Conservation (phyloP, 768 basidiomycete species). For the Rhizopogon rudus region DNA sequence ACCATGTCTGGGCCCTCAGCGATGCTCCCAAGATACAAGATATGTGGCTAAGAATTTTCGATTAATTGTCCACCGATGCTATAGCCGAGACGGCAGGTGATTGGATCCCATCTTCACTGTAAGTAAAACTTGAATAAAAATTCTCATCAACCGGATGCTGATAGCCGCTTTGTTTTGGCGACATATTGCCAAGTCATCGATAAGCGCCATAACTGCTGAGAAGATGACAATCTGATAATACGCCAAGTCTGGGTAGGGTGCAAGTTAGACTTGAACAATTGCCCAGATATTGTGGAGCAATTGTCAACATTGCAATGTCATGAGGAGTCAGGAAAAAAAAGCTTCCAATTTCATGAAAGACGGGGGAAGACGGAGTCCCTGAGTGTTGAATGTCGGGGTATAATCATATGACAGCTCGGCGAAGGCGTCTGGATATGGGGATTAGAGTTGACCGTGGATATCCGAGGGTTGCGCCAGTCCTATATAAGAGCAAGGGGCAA, state of each 20-base stretch:
- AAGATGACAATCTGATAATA: neutral
- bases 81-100: neutral
- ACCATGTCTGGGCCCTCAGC: neutral
- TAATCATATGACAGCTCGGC: constrained; percentile 8
- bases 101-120: neutral
- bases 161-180: neutral
- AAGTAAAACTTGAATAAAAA: neutral
- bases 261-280: too few relatives aligned
- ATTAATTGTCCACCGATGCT: neutral
- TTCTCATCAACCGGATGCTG: neutral
- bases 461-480: neutral
- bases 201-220: neutral
- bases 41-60: constrained; percentile 1
- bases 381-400: constrained; percentile 7
- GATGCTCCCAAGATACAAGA: neutral
- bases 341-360: neutral
- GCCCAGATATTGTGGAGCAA: neutral
- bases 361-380: constrained; percentile 15
- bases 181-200: neutral
- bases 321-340: neutral
- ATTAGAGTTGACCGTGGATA: constrained; percentile 3
- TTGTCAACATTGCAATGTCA: neutral
- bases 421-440: constrained; percentile 2
- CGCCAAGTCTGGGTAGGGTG: neutral
- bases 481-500: neutral